Percentiles rank a stretch among this genome's conserved stretches.
phyloP scores from a whole-genome alignment of 2,329 filamentous ascomycete genomes.

The Neonectria ditissima region DNA sequence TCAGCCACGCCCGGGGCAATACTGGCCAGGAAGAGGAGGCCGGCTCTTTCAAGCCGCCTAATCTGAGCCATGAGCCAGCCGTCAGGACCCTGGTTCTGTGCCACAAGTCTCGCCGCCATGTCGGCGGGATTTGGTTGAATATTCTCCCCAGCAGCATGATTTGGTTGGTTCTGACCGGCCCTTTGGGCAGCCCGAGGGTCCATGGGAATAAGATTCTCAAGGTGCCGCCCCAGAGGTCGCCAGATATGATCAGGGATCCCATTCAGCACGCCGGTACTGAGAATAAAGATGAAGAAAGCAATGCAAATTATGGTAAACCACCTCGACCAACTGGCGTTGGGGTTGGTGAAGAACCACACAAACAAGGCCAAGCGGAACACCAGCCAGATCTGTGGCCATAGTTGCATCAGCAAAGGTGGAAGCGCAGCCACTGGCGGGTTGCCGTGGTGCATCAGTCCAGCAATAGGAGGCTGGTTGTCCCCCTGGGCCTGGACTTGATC shows the following conservation, averaged over 20 bases:
- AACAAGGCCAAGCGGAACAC: constrained; percentile 68
- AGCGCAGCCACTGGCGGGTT: constrained; percentile 53
- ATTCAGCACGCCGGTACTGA: constrained; percentile 70
- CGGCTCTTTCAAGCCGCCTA: constrained; percentile 68
- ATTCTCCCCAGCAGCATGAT: constrained; percentile 37
- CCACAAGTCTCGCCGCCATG: constrained; percentile 66
- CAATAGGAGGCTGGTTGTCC: constrained; percentile 38
- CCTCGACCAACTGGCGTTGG: constrained; percentile 68
- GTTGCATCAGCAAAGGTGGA: constrained; percentile 48
- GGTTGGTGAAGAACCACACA: constrained; percentile 74
- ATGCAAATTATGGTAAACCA: constrained; percentile 67
- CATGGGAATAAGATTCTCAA: constrained; percentile 69
- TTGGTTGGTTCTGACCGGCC: constrained; percentile 39
- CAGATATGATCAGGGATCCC: constrained; percentile 66
- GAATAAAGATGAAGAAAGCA: constrained; percentile 67
- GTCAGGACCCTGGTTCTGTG: constrained; percentile 47
- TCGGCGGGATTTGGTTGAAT: constrained; percentile 60
- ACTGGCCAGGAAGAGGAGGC: constrained; percentile 73
- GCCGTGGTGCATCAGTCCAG: constrained; percentile 50
- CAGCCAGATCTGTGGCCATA: constrained; percentile 74
- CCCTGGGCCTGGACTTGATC: constrained; percentile 31
- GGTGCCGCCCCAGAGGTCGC: constrained; percentile 67
- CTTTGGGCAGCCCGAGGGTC: constrained; percentile 49
- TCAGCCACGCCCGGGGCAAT: constrained; percentile 75
- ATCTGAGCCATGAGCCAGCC: constrained; percentile 55